phyloP scores from a whole-genome alignment of 768 basidiomycete genomes.

The Kwoniella sp. region DNA sequence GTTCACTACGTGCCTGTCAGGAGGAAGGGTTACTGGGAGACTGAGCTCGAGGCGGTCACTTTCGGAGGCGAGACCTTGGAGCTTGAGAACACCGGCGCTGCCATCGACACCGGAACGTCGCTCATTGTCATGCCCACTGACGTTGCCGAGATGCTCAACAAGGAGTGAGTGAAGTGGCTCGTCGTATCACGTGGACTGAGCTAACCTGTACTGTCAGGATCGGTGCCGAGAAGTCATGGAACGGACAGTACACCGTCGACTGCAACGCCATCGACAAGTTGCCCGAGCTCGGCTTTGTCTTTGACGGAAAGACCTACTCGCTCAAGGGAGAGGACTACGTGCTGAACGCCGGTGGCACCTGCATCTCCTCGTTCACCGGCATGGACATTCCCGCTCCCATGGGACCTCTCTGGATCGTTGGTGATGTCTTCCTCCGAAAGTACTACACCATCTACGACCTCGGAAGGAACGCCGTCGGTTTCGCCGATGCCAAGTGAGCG shows the following conservation, averaged over 20 bases:
- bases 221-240: slow-evolving; percentile 91
- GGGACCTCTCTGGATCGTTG: slow-evolving; percentile 77
- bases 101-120: slow-evolving; percentile 68
- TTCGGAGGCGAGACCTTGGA: slow-evolving; percentile 87
- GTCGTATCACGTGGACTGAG: neutral
- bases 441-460: slow-evolving; percentile 52
- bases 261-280: slow-evolving; percentile 78
- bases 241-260: slow-evolving; percentile 88
- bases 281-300: slow-evolving; percentile 78
- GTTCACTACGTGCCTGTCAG: slow-evolving; percentile 84
- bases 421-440: slow-evolving; percentile 78
- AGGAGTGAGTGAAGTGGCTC: slow-evolving; percentile 47
- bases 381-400: slow-evolving; percentile 69
- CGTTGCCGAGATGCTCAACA: slow-evolving; percentile 94
- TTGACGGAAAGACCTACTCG: slow-evolving; percentile 72
- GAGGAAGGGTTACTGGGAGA: slow-evolving; percentile 97
- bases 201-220: slow-evolving; percentile 55
- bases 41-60: slow-evolving; percentile 77
- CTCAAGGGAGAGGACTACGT: slow-evolving; percentile 81
- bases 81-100: slow-evolving; percentile 78
- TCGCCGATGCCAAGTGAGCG: slow-evolving; percentile 34
- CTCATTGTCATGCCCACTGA: slow-evolving; percentile 90
- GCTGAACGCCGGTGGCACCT: slow-evolving; percentile 82
- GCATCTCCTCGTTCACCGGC: slow-evolving; percentile 88
- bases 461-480: slow-evolving; percentile 47